A percentile compares a stretch with the other conserved stretches of the same genome.
phyloP scores from a whole-genome alignment of 164 flowering plant genomes.

The Vitis labrusca region DNA sequence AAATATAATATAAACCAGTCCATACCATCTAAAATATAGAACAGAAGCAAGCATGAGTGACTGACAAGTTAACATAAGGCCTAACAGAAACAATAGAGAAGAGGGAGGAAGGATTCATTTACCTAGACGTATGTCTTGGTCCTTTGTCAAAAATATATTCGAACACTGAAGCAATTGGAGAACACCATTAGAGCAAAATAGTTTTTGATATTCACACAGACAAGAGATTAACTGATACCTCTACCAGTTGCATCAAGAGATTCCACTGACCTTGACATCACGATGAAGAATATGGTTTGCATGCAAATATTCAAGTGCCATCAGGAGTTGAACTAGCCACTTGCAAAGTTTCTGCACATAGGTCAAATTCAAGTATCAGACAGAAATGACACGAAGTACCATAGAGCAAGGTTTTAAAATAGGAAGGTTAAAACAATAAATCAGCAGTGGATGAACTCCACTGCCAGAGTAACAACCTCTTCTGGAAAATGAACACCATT shows the following conservation, averaged over 20 bases:
- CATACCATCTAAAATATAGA: too few species aligned
- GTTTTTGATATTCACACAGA: constrained; percentile 3
- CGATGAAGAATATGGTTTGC: constrained; percentile 93
- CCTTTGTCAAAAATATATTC: constrained; percentile 92
- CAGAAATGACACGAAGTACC: background rate
- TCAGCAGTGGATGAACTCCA: too few species aligned
- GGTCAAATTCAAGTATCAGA: background rate
- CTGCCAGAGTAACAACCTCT: constrained; percentile 50
- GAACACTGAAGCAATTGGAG: constrained; percentile 73
- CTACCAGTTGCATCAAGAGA: constrained; percentile 7
- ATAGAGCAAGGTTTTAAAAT: background rate
- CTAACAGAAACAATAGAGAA: background rate
- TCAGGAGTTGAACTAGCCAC: constrained; percentile 94
- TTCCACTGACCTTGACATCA: constrained; percentile 89
- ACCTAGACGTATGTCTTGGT: constrained; percentile 92
- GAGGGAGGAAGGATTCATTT: constrained; percentile 9
- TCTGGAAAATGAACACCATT: constrained; percentile 75
- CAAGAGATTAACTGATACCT: background rate
- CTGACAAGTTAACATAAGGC: background rate
- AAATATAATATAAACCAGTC: too few species aligned
- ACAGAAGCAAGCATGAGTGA: background rate
- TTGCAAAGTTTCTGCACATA: constrained; percentile 62
- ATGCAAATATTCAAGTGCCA: constrained; percentile 97
- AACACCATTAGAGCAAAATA: constrained; percentile 26
- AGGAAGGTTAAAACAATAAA: background rate